Conservation (phyloP, 495 filamentous ascomycete species). For the Viridothelium virens region DNA sequence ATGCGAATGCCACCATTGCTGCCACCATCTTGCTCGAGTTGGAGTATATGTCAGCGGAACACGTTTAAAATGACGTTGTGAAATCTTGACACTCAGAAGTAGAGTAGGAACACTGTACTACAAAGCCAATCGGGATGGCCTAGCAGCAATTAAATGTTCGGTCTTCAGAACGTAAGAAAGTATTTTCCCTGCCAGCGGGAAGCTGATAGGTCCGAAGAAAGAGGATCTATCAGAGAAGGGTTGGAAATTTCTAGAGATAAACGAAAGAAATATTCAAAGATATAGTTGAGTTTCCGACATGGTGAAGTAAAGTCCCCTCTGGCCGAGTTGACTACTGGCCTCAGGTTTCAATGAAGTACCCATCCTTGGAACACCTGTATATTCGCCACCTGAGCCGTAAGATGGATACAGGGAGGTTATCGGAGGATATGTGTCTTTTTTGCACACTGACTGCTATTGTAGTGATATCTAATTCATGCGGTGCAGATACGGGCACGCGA, state of each 20-base stretch:
- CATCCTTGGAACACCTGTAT: not conserved
- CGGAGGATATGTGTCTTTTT: not conserved
- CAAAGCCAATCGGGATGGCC: not conserved
- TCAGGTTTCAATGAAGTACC: not conserved
- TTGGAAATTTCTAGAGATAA: not conserved
- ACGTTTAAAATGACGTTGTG: not conserved
- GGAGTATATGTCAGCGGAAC: not conserved
- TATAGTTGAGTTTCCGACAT: not conserved
- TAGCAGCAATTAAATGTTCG: not conserved
- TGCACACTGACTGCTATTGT: not conserved
- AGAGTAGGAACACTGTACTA: not conserved
- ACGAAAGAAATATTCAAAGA: not conserved
- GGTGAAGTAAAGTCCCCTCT: not conserved
- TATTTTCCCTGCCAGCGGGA: conserved; percentile 2
- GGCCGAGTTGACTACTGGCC: not conserved
- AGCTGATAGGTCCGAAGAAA: not conserved
- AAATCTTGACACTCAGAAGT: not conserved
- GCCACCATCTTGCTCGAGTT: not conserved
- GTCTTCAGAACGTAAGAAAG: not conserved
- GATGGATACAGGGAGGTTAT: not conserved
- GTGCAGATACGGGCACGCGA: not conserved
- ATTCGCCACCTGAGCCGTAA: not conserved
- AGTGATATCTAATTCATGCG: not conserved
- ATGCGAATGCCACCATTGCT: conserved; percentile 1
- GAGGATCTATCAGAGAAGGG: not conserved